These are phyloP conservation scores for Talaromyces ruber DNA, from an alignment of 495 filamentous ascomycete genomes.

Conservation along the genomic window DNA sequence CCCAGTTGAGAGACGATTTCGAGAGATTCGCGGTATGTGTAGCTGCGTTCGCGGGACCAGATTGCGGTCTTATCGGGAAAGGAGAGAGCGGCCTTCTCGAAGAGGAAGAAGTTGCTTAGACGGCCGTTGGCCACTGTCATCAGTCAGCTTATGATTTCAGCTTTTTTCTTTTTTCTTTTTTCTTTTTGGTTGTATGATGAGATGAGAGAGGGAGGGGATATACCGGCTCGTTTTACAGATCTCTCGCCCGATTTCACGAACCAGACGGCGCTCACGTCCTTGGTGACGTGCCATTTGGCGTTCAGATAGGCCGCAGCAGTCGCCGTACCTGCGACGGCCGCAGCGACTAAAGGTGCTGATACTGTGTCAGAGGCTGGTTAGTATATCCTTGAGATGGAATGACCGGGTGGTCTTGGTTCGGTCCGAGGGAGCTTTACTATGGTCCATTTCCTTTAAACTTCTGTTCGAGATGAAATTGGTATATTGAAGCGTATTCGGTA, in stretches of 20 bases:
- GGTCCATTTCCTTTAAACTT: not conserved
- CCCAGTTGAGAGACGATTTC: constrained; percentile 52
- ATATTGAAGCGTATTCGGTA: not conserved
- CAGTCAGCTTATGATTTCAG: not conserved
- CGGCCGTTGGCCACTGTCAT: constrained; percentile 37
- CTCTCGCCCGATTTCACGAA: constrained; percentile 23
- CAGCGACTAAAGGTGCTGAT: constrained; percentile 21
- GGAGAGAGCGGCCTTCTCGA: constrained; percentile 44
- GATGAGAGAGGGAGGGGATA: not conserved
- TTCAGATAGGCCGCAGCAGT: constrained; percentile 56
- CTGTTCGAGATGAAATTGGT: not conserved
- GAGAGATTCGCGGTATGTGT: constrained; percentile 53
- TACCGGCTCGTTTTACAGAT: constrained; percentile 26
- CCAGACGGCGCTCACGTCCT: constrained; percentile 44
- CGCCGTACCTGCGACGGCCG: constrained; percentile 30
- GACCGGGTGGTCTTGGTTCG: not conserved
- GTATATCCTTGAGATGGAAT: not conserved
- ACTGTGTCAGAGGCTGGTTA: not conserved
- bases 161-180: not conserved
- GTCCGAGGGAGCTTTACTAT: not conserved
- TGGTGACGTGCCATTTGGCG: constrained; percentile 56
- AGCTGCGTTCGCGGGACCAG: constrained; percentile 57
- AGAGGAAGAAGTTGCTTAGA: constrained; percentile 55
- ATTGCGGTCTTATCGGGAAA: constrained; percentile 46
- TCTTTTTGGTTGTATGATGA: too few relatives aligned